These are phyloP conservation scores for Penicillium alfredii DNA, from an alignment of 495 filamentous ascomycete genomes.

Conservation along the genomic window DNA sequence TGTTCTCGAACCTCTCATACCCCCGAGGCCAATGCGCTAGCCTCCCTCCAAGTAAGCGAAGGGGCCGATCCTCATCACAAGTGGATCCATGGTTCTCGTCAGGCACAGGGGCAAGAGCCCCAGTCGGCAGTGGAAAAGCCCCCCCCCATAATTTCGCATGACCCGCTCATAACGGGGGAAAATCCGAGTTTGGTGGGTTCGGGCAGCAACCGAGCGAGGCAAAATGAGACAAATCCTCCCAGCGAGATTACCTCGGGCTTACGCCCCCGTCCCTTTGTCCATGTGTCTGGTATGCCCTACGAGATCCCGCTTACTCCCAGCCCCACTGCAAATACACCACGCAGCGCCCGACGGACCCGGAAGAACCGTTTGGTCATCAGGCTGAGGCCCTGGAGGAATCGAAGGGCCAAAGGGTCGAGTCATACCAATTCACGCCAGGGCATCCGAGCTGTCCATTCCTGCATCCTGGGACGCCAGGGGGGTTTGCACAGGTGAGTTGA, in stretches of 20 bases:
- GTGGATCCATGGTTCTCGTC: conserved; percentile 14
- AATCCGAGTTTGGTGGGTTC: neutral
- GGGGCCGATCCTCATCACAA: conserved; percentile 5
- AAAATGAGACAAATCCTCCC: conserved; percentile 7
- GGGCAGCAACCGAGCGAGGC: conserved; percentile 9
- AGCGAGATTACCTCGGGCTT: conserved; percentile 15
- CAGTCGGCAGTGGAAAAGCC: too few relatives aligned
- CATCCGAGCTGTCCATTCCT: conserved; percentile 18
- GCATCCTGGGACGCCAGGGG: conserved; percentile 22
- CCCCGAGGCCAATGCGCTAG: conserved; percentile 1
- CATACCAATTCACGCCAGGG: conserved; percentile 4
- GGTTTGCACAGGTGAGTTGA: neutral
- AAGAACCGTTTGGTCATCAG: too few relatives aligned
- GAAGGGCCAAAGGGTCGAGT: conserved; percentile 12
- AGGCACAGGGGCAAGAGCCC: conserved; percentile 15
- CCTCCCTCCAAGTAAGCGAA: conserved; percentile 5
- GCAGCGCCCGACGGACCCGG: conserved; percentile 2
- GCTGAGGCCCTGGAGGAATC: too few relatives aligned
- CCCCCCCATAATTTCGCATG: too few relatives aligned
- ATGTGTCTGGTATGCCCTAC: too few relatives aligned
- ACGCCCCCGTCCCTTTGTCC: too few relatives aligned
- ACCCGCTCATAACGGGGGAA: too few relatives aligned
- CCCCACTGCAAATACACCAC: too few relatives aligned
- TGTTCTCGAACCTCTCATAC: conserved; percentile 11
- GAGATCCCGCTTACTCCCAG: too few relatives aligned